Evolutionary conservation across 805 yeast genomes (phyloP).

Genomic region (Priceomyces haplophilus): DNA sequence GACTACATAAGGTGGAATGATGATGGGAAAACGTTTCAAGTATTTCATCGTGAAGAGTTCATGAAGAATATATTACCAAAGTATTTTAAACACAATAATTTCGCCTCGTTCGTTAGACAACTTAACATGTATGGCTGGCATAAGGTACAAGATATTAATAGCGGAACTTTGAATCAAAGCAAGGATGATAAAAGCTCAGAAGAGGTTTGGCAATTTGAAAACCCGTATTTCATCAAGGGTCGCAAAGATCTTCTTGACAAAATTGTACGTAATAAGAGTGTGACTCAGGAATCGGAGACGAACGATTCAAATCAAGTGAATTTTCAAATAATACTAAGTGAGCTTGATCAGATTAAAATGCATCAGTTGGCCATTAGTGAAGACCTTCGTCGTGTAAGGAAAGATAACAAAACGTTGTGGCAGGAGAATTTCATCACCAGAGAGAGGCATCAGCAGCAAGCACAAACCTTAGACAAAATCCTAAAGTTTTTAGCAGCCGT

Average conservation of each 20-base stretch:
- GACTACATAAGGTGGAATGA: conserved; percentile 79
- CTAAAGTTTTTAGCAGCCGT: conserved; percentile 82
- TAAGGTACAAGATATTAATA: conserved; percentile 87
- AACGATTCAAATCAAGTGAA: conserved; percentile 35
- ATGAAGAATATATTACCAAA: conserved; percentile 82
- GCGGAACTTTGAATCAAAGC: conserved; percentile 55
- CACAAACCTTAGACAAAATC: conserved; percentile 84
- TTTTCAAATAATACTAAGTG: conserved; percentile 55
- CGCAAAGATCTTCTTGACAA: conserved; percentile 82
- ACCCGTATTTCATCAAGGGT: conserved; percentile 72
- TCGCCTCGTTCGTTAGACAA: conserved; percentile 92
- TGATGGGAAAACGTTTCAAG: conserved; percentile 84
- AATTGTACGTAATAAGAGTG: conserved; percentile 71
- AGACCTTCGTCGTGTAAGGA: conserved; percentile 76
- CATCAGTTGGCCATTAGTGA: conserved; percentile 81
- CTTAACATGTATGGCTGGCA: conserved; percentile 99
- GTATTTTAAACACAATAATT: conserved; percentile 92
- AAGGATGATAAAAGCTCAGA: conserved; percentile 50
- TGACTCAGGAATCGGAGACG: conserved; percentile 19
- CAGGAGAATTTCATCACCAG: conserved; percentile 79
- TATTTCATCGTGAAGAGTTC: conserved; percentile 77
- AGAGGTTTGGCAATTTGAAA: conserved; percentile 86
- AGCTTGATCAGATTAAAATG: conserved; percentile 69
- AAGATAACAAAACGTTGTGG: conserved; percentile 90
- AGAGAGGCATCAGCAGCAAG: conserved; percentile 81